phyloP scores from a whole-genome alignment of 1,284 basidiomycete genomes.

The Amylostereum areolatum region DNA sequence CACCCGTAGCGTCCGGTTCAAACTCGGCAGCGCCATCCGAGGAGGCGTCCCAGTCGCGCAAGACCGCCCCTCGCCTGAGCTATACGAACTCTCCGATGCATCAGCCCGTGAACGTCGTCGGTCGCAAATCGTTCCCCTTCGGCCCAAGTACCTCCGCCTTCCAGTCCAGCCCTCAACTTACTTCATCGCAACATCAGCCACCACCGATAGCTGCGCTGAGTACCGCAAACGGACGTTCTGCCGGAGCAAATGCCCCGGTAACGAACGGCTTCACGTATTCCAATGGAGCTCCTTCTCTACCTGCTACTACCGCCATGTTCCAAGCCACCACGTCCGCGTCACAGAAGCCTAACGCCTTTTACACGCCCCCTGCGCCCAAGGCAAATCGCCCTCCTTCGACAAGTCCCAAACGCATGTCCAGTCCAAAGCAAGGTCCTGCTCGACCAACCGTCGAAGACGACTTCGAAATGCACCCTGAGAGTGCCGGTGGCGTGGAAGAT shows the following conservation, averaged over 20 bases:
- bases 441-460: conserved; percentile 11
- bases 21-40: conserved; percentile 1
- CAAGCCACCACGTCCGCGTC: conserved; percentile 36
- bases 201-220: background rate
- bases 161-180: background rate
- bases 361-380: conserved; percentile 36
- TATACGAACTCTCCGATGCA: background rate
- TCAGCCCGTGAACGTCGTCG: background rate
- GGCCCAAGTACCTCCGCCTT: background rate
- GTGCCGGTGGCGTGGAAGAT: conserved; percentile 10
- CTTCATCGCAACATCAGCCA: background rate
- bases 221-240: background rate
- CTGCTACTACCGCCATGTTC: conserved; percentile 32
- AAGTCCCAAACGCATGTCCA: conserved; percentile 11
- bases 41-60: background rate
- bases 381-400: conserved; percentile 5
- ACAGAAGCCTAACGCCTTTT: conserved; percentile 54
- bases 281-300: no score
- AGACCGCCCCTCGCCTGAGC: conserved; percentile 3
- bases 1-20: conserved; percentile 7
- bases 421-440: conserved; percentile 5
- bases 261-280: background rate
- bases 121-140: conserved; percentile 11
- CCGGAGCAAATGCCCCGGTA: background rate
- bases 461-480: conserved; percentile 16